Evolutionary conservation across 1,284 basidiomycete genomes (phyloP).

Genomic region (Ceratobasidium sp.): DNA sequence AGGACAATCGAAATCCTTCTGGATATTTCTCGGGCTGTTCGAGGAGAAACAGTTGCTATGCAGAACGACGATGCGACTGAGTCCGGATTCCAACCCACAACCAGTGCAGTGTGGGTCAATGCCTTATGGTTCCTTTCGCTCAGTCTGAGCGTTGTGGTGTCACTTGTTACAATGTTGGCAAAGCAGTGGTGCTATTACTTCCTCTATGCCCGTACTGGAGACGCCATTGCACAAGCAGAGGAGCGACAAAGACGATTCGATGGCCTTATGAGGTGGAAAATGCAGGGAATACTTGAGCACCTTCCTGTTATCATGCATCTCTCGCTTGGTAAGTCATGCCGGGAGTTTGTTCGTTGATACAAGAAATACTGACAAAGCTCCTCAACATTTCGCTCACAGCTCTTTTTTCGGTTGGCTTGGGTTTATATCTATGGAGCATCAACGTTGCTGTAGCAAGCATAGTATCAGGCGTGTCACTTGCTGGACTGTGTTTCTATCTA

Average conservation of each 20-base stretch:
- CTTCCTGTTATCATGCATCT: conserved; percentile 33
- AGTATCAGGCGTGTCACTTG: neutral
- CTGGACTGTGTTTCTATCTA: conserved; percentile 9
- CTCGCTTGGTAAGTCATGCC: conserved; percentile 1
- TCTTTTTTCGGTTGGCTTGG: conserved; percentile 12
- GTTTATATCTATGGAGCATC: conserved; percentile 30
- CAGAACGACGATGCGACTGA: neutral
- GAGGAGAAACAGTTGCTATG: too few relatives aligned
- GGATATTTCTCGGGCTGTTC: neutral
- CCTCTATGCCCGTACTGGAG: neutral
- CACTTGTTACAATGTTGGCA: conserved; percentile 23
- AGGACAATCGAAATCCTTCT: neutral
- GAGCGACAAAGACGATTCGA: conserved; percentile 14
- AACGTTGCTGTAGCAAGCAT: conserved; percentile 5
- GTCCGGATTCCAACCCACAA: neutral
- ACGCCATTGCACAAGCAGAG: conserved; percentile 20
- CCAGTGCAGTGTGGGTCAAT: conserved; percentile 10
- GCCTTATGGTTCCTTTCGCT: conserved; percentile 20
- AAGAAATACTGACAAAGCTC: neutral
- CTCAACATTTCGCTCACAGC: neutral
- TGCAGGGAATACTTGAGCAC: conserved; percentile 13
- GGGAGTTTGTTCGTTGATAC: neutral
- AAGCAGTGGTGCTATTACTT: conserved; percentile 40
- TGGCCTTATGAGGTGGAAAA: conserved; percentile 16
- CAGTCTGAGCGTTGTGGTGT: conserved; percentile 5